Evolutionary conservation across 306 rosid genomes (phyloP), one percentile per base, ranked within the genome.

Genomic region (Lathyrus sativus): DNA sequence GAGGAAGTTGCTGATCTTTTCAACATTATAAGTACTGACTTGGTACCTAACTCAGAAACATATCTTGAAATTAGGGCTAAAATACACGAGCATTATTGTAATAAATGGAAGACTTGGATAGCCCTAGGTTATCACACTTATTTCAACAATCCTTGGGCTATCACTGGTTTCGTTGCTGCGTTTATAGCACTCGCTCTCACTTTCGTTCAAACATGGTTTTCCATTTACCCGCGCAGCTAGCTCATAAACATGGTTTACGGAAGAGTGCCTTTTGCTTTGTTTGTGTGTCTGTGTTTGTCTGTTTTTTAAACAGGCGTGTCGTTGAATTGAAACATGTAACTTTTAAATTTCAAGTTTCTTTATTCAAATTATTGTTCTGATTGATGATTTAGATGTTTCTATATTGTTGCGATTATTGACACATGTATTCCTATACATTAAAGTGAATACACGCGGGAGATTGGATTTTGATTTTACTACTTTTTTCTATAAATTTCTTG

Each of bases 51-150:
- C 62, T 11, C 29, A n/a, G 31, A 1, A 3, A 6, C 18, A 42
- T 72, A 78, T 48, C 0, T 2, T 0, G 0, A 8, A 0, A 65
- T 79, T n/a, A 73, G 70, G 7, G 0, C 0, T 0, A 0, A 3
- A 1, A 53, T 71, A 3, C 35, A 81, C 1, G 42, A 3, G 4
- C 82, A 67, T 66, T 76, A 61, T 35, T 15, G 7, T 0, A 33
- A 2, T 33, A 70, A 12, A 46, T 9, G 45, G 29, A 61, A 31
- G 76, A 81, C 74, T 0, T 85, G 81, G 77, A 9, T 79, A 13
- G 73, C 80, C 8, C 31, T 57, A 2, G 37, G 13, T 35, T 11
- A 2, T 56, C 57, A 43, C 19, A 54, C 54, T 9, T 67, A 74
- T 59, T 81, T 84, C 28, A 71, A 73, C 49, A 66, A 9, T 45